These are phyloP conservation scores for Talaromyces funiculosus DNA, from an alignment of 2,329 filamentous ascomycete genomes.

Conservation along the genomic window DNA sequence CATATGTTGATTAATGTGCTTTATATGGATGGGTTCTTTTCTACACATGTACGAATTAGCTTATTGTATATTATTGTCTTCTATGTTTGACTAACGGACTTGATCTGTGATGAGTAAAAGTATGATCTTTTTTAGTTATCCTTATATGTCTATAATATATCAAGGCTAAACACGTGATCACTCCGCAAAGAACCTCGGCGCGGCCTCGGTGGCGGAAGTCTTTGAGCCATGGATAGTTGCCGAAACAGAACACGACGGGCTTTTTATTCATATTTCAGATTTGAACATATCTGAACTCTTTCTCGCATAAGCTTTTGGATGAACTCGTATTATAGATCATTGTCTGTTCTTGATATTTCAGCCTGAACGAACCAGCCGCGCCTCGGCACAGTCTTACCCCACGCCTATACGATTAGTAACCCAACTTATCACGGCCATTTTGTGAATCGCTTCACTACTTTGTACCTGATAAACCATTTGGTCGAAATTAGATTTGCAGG, in stretches of 20 bases:
- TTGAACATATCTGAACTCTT: background rate
- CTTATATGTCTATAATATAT: background rate
- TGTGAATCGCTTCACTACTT: background rate
- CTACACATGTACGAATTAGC: background rate
- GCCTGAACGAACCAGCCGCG: background rate
- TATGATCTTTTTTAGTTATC: background rate
- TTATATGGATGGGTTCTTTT: background rate
- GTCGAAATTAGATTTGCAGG: background rate
- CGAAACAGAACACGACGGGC: background rate
- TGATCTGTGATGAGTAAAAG: background rate
- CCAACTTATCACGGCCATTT: background rate
- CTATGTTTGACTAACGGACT: background rate
- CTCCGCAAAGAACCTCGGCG: background rate
- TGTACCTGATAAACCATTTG: background rate
- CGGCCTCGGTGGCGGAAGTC: background rate
- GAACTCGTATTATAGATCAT: background rate
- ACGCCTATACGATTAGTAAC: slow-evolving; percentile 1
- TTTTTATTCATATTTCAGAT: background rate
- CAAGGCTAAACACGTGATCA: background rate
- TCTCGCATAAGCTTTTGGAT: background rate
- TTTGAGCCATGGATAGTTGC: background rate
- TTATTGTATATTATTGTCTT: slow-evolving; percentile 5
- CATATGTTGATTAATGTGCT: background rate
- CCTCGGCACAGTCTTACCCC: background rate
- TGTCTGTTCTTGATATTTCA: background rate